Evolutionary conservation across 257 asterid species (phyloP), one percentile per base, ranked within the genome.

Genomic region (Penstemon eatonii): DNA sequence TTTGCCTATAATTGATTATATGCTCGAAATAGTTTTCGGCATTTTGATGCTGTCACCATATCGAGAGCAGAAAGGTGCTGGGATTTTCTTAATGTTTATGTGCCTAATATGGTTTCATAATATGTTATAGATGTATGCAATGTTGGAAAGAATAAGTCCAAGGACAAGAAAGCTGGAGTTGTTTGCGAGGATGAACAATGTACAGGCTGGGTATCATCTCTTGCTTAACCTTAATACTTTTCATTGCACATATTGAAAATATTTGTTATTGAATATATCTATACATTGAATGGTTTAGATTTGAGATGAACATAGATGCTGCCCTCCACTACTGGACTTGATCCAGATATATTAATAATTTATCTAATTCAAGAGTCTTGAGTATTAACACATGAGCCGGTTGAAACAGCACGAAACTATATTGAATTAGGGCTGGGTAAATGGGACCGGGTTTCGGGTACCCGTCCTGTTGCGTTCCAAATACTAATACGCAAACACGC

Each of bases 91-190:
- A 8, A 55, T 68, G 7, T 42, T 25, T 66, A 8, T 64, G 54
- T 64, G 66, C 58, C 72, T 78, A 62, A 66, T 70, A 61, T 39
- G 57, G 45, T 76, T 58, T 60, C 33, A 13, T 76, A 59, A 43
- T 33, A 42, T 68, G 47, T 51, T 70, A 9, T 68, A 93, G 99
- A 93, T 93, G 99, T 90, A 93, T 75, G 77, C 97, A 36, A 82
- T 93, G 99, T 81, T 93, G 73, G 97, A 93, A 80, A 81, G 99
- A 81, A 78, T 93, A 68, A 93, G 96, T 86, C 97, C 97, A 18
- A 77, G 96, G 81, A 90, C 99, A 53, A 87, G 99, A 79, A 93
- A 93, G 83, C 85, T 93, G 83, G 99, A 93, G 86, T 74, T 93
- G 81, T 93, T 93, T 80, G 99, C 99, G 9, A 83, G 99, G 85